phyloP scores from a whole-genome alignment of 495 filamentous ascomycete genomes.

The Daldinia grandis region DNA sequence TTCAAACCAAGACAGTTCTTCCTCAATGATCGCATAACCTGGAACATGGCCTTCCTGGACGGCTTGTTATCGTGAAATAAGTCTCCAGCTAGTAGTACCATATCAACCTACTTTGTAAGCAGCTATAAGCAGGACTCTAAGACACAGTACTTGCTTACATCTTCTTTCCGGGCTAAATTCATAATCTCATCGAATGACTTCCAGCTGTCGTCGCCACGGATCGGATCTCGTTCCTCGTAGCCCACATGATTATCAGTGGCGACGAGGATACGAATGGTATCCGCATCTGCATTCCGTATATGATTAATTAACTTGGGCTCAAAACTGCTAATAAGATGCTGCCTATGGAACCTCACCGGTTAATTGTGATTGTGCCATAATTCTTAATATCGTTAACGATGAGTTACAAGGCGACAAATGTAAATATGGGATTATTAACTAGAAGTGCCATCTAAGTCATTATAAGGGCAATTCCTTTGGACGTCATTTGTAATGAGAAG shows the following conservation, averaged over 20 bases:
- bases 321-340: not conserved
- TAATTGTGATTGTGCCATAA: conserved; percentile 31
- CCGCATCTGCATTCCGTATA: conserved; percentile 63
- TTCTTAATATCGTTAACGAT: conserved; percentile 7
- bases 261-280: conserved; percentile 94
- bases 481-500: not conserved
- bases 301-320: conserved; percentile 5
- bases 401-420: not conserved
- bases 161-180: conserved; percentile 82
- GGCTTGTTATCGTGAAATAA: conserved; percentile 99
- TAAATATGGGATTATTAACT: not conserved
- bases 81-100: conserved; percentile 94
- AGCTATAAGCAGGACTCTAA: conserved; percentile 2
- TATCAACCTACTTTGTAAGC: conserved; percentile 67
- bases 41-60: conserved; percentile 94
- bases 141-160: conserved; percentile 59
- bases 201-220: conserved; percentile 97
- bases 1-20: conserved; percentile 95
- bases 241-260: conserved; percentile 98
- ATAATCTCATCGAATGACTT: conserved; percentile 95
- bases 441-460: not conserved
- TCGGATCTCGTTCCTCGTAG: conserved; percentile 90
- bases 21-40: conserved; percentile 92
- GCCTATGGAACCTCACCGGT: conserved; percentile 25
- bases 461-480: not conserved